A percentile compares a stretch with the other conserved stretches of the same genome.
Evolutionary conservation across 106 monocot genomes (phyloP).

Genomic region (Platanthera guangdongensis): DNA sequence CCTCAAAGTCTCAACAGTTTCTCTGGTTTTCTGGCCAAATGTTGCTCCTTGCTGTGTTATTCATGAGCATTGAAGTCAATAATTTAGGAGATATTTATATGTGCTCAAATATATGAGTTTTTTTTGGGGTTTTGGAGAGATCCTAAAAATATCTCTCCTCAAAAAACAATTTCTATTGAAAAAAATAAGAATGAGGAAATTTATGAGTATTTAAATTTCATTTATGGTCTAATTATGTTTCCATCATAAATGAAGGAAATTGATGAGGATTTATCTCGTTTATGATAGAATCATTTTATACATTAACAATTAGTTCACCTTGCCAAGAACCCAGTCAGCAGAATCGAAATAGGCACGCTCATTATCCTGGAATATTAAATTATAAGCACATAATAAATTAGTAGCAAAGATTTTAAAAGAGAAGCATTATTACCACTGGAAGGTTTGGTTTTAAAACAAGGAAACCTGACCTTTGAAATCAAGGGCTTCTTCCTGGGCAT

Average conservation of each 20-base stretch:
- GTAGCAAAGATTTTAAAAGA: not conserved
- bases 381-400: not conserved
- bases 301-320: not conserved
- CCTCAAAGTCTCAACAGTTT: slow-evolving; percentile 49
- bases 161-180: too few species aligned
- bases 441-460: not conserved
- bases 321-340: slow-evolving; percentile 28
- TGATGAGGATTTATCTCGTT: too few species aligned
- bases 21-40: slow-evolving; percentile 22
- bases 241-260: too few species aligned
- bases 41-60: slow-evolving; percentile 52
- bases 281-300: too few species aligned
- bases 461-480: slow-evolving; percentile 62
- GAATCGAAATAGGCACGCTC: slow-evolving; percentile 27
- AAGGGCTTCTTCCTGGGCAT: slow-evolving; percentile 79
- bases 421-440: not conserved
- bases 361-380: slow-evolving; percentile 14
- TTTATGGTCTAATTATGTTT: too few species aligned
- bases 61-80: not conserved
- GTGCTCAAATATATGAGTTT: too few species aligned
- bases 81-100: too few species aligned
- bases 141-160: too few species aligned
- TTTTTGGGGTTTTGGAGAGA: too few species aligned
- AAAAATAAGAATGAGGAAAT: too few species aligned
- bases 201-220: too few species aligned